Conservation (phyloP, 257 asterid species). For the Craterostigma plantagineum region DNA sequence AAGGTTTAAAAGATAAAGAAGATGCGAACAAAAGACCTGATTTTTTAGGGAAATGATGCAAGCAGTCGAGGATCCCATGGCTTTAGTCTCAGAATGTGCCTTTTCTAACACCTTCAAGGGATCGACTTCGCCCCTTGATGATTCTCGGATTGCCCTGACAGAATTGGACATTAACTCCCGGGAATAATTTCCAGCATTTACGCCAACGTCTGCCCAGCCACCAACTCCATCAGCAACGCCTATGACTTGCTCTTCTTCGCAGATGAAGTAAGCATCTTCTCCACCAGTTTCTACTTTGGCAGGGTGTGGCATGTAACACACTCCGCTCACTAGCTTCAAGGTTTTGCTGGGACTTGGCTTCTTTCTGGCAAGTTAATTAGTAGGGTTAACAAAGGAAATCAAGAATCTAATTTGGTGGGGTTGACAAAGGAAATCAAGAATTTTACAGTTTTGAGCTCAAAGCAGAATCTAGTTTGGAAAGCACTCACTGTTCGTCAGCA, state of each 20-base stretch:
- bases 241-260: slow-evolving; percentile 53
- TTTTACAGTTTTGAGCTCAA: neutral
- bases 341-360: slow-evolving; percentile 10
- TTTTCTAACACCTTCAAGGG: slow-evolving; percentile 54
- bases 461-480: slow-evolving; percentile 5
- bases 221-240: slow-evolving; percentile 97
- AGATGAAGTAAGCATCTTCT: slow-evolving; percentile 85
- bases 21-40: slow-evolving; percentile 26
- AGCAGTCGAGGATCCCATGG: slow-evolving; percentile 85
- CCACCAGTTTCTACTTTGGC: slow-evolving; percentile 72
- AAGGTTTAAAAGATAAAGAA: no score
- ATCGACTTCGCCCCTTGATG: slow-evolving; percentile 25
- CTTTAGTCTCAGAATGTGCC: slow-evolving; percentile 44
- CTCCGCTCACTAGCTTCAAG: slow-evolving; percentile 56
- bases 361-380: slow-evolving; percentile 14
- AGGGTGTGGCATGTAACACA: slow-evolving; percentile 75
- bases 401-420: slow-evolving; percentile 6
- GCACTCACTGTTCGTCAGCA: slow-evolving; percentile 37
- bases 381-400: no score
- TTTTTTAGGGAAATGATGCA: slow-evolving; percentile 54
- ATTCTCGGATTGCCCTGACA: slow-evolving; percentile 33
- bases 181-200: slow-evolving; percentile 70
- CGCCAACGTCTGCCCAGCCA: slow-evolving; percentile 90
- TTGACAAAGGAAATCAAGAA: slow-evolving; percentile 6
- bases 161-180: slow-evolving; percentile 73